A percentile compares a stretch with the other conserved stretches of the same genome.
Conservation (phyloP, 208 protist genomes). For the Ichthyophonus hoferi region DNA sequence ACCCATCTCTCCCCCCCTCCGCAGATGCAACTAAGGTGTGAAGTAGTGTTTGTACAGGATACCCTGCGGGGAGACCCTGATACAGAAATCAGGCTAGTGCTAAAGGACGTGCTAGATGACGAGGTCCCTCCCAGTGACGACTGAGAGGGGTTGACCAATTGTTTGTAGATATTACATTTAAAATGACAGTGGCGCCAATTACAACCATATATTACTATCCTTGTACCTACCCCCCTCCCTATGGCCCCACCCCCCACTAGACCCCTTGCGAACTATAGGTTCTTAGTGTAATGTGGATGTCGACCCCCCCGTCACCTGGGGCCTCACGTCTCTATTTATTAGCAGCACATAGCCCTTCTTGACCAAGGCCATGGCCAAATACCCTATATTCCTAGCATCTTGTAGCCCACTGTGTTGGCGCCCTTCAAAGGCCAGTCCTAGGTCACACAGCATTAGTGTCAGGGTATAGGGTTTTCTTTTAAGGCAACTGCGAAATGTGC, state of each 20-base stretch:
- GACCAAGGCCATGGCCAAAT: not conserved
- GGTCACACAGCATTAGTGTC: not conserved
- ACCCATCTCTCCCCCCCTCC: not conserved
- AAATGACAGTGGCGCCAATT: too few relatives aligned
- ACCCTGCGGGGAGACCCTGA: constrained; percentile 74
- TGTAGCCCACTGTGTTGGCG: not conserved
- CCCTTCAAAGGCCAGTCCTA: not conserved
- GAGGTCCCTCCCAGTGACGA: constrained; percentile 38
- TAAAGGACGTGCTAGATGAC: constrained; percentile 43
- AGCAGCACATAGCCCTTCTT: not conserved
- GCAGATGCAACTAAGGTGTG: constrained; percentile 72
- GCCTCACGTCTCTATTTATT: too few relatives aligned
- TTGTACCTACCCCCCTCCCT: too few relatives aligned
- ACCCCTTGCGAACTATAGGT: too few relatives aligned
- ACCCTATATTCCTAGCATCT: not conserved
- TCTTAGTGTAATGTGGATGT: too few relatives aligned
- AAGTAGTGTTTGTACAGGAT: constrained; percentile 74
- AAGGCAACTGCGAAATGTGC: not conserved
- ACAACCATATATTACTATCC: too few relatives aligned
- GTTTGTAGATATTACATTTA: too few relatives aligned
- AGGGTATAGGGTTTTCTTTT: not conserved
- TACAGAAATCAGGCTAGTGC: constrained; percentile 75
- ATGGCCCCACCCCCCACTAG: too few relatives aligned
- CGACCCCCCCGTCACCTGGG: too few relatives aligned
- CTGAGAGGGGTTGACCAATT: too few relatives aligned